phyloP scores from a whole-genome alignment of 169 alveolate species.

The Amoebophrya sp. region DNA sequence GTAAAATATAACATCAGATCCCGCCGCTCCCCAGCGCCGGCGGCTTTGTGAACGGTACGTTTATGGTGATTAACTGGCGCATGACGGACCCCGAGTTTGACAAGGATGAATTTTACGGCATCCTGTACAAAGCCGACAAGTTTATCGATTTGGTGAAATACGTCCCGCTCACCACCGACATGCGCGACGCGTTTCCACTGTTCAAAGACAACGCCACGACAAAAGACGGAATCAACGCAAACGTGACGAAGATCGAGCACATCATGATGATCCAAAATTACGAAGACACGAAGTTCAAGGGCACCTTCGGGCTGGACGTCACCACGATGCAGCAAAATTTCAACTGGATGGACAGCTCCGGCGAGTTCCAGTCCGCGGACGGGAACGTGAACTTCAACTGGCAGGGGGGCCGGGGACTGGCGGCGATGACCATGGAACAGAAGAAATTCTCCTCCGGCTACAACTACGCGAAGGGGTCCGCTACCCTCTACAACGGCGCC shows the following conservation, averaged over 20 bases:
- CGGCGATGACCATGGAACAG: too few species aligned
- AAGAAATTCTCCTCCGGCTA: too few species aligned
- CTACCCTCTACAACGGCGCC: too few species aligned
- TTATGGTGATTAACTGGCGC: too few species aligned
- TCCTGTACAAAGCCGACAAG: background rate
- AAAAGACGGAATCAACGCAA: background rate
- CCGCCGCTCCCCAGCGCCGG: too few species aligned
- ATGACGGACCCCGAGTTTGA: background rate
- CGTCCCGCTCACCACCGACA: background rate
- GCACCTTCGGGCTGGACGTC: background rate
- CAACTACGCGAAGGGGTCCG: too few species aligned
- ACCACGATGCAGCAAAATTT: background rate
- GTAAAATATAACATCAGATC: too few species aligned
- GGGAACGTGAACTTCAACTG: background rate
- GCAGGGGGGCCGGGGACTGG: background rate
- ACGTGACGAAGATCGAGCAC: background rate
- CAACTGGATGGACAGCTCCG: background rate
- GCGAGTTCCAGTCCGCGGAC: background rate
- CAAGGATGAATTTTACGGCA: background rate
- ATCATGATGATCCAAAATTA: background rate
- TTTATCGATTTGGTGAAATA: background rate
- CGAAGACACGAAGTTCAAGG: background rate
- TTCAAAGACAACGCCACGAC: too few species aligned
- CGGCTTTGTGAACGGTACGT: too few species aligned
- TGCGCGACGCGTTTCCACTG: too few species aligned